Evolutionary conservation across 768 basidiomycete species (phyloP), one percentile per base, ranked within the genome.

Genomic region (Lyophyllum decastes): DNA sequence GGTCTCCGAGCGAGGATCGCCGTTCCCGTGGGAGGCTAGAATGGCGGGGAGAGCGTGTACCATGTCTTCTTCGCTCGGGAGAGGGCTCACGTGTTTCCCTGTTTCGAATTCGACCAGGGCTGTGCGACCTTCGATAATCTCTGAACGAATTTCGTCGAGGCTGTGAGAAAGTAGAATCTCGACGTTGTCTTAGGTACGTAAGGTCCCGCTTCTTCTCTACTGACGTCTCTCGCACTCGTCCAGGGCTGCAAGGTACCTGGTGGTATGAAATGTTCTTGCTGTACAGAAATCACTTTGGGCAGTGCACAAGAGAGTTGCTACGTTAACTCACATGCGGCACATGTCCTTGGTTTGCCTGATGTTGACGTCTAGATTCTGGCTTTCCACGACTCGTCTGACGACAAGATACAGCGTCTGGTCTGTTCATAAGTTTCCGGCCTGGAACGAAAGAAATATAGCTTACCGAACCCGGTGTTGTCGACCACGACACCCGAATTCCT

Each of bases 401-500:
- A 11, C 35, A 17, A 21, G 7, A 30, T 59, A 41, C 34, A 59
- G 30, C 1, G 35, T 14, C 58, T 59, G 41, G 7, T 35, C 27
- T 51, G 14, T 25, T 12, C 10, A 55, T 34, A 6, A 52, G 48
- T 21, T 25, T 3, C 10, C 22, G 10, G 11, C 19, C 12, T 8
- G 17, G 24, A 44, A 10, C 12, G 10, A 40, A 11, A 30, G 7
- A 5, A 26, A n/a, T 30, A 38, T 24, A 0, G 27, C 56, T 11
- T 1, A 61, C 60, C 19, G 52, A 50, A 27, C 27, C 6, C 27
- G 46, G 33, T 9, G 1, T 11, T 19, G 60, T 49, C 11, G 14
- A 14, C 60, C 60, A 61, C 19, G 55, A 57, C 40, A 55, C 49
- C 12, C 49, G 30, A 44, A 57, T 27, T 4, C 56, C 55, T 4